These are phyloP conservation scores for Nelumbo lutea DNA, from an alignment of 164 flowering plant species.

Conservation along the genomic window DNA sequence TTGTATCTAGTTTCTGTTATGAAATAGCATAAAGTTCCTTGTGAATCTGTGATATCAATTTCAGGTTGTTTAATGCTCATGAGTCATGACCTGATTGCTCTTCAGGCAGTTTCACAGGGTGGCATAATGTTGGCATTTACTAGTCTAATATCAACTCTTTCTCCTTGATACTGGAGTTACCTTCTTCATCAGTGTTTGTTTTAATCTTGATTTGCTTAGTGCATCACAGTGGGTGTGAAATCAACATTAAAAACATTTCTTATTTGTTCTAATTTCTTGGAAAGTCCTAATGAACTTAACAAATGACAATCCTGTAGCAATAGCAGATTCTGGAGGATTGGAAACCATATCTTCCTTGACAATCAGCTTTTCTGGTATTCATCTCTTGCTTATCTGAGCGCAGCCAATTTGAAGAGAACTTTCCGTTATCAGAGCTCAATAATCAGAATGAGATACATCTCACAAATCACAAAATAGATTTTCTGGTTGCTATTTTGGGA, in stretches of 20 bases:
- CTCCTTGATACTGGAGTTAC: not conserved
- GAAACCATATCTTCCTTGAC: conserved; percentile 74
- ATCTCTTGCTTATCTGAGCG: conserved; percentile 26
- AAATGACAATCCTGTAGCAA: conserved; percentile 89
- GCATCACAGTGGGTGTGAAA: not conserved
- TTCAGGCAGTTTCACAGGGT: too few relatives aligned
- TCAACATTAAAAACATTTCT: not conserved
- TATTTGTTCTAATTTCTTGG: conserved; percentile 14
- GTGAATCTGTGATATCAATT: too few relatives aligned
- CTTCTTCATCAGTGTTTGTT: not conserved
- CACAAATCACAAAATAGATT: conserved; percentile 76
- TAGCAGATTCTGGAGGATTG: conserved; percentile 78
- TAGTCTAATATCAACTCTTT: not conserved
- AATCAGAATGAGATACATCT: conserved; percentile 42
- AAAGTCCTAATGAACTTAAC: conserved; percentile 97
- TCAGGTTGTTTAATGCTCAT: too few relatives aligned
- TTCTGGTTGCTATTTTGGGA: conserved; percentile 95
- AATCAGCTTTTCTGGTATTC: conserved; percentile 64
- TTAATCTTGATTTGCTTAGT: not conserved
- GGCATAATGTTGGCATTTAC: too few relatives aligned
- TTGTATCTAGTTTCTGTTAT: too few relatives aligned
- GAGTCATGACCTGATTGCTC: too few relatives aligned
- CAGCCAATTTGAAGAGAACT: conserved; percentile 18
- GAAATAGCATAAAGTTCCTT: too few relatives aligned
- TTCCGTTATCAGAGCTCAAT: conserved; percentile 20